These are phyloP conservation scores for Ormosia emarginata DNA, from an alignment of 306 rosid genomes.

Conservation along the genomic window DNA sequence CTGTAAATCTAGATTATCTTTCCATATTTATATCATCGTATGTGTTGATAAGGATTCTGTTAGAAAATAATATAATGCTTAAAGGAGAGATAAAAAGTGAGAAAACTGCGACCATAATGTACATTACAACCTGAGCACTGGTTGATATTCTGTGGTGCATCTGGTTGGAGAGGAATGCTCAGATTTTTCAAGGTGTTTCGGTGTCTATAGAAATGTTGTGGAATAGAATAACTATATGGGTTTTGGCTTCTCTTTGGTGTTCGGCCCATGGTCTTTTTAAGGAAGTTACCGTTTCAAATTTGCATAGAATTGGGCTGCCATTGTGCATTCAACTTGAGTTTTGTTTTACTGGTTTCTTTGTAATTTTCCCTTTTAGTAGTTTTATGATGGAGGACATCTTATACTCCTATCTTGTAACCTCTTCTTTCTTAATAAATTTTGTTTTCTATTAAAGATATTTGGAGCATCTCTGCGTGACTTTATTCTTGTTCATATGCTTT, in stretches of 20 bases:
- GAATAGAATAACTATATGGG: neutral
- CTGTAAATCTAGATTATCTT: neutral
- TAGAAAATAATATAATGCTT: neutral
- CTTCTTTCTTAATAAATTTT: neutral
- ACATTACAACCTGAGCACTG: neutral
- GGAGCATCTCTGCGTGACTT: neutral
- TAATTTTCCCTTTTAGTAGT: neutral
- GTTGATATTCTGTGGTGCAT: neutral
- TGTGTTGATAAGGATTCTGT: neutral
- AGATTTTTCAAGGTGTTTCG: neutral
- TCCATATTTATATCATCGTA: neutral
- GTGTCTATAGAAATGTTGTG: neutral
- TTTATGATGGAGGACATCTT: no score
- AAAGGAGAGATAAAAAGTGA: neutral
- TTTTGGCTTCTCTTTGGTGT: neutral
- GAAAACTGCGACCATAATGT: neutral
- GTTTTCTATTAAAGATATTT: neutral
- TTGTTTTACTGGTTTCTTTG: neutral
- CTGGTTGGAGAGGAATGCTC: neutral
- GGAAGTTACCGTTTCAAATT: neutral
- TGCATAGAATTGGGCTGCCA: neutral
- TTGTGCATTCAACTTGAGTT: neutral
- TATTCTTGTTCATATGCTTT: slow-evolving; percentile 14
- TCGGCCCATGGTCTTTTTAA: neutral
- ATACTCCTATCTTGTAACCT: neutral